These are phyloP conservation scores for Daedaleopsis nitida DNA, from an alignment of 768 basidiomycete species.

Conservation along the genomic window DNA sequence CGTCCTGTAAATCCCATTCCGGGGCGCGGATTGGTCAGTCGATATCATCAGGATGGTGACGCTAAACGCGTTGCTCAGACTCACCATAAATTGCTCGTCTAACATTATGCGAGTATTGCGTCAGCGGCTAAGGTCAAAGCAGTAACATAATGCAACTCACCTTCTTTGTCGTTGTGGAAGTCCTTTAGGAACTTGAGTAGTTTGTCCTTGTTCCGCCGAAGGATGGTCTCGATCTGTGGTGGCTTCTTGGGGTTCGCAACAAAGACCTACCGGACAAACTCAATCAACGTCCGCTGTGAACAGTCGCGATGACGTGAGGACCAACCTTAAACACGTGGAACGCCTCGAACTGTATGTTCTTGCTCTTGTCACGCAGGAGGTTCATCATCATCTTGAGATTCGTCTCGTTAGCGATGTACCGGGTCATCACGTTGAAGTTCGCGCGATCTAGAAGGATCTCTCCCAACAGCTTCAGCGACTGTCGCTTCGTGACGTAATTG, in stretches of 20 bases:
- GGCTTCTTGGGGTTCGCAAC: slow-evolving; percentile 99
- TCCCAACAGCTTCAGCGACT: slow-evolving; percentile 95
- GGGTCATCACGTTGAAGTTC: slow-evolving; percentile 98
- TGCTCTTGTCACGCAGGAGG: slow-evolving; percentile 94
- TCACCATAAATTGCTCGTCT: slow-evolving; percentile 94
- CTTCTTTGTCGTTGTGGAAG: slow-evolving; percentile 99
- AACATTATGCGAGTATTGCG: slow-evolving; percentile 6
- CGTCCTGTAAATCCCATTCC: slow-evolving; percentile 53
- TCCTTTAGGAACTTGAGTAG: slow-evolving; percentile 83
- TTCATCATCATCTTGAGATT: slow-evolving; percentile 99
- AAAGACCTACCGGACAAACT: slow-evolving; percentile 66
- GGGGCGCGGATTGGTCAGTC: not conserved
- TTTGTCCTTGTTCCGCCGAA: slow-evolving; percentile 93
- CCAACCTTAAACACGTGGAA: slow-evolving; percentile 99
- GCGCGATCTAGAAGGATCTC: slow-evolving; percentile 97
- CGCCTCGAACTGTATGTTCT: slow-evolving; percentile 99
- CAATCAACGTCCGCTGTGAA: not conserved
- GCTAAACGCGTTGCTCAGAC: slow-evolving; percentile 23
- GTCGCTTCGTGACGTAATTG: slow-evolving; percentile 99
- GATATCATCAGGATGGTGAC: slow-evolving; percentile 2
- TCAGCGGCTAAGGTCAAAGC: not conserved
- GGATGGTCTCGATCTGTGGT: slow-evolving; percentile 87
- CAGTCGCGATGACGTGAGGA: not conserved
- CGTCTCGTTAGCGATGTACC: slow-evolving; percentile 91
- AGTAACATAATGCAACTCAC: slow-evolving; percentile 39